A percentile compares a stretch with the other conserved stretches of the same genome.
Evolutionary conservation across 1,284 basidiomycete species (phyloP).

Genomic region (Erythrobasidium hasegawianum): DNA sequence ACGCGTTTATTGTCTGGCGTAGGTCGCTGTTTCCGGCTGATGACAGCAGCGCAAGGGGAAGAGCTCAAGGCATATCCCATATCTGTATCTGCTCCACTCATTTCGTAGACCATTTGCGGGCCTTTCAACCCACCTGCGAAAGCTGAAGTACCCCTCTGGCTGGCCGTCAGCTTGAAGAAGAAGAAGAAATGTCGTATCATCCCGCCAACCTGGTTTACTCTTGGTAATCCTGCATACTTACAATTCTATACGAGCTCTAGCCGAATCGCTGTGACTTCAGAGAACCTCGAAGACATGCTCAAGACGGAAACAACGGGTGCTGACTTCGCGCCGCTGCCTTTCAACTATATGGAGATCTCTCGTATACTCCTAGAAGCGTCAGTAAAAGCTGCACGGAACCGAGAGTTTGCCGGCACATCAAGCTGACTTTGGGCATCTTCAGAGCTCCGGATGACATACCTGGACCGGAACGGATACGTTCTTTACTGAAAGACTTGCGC

Average conservation of each 20-base stretch:
- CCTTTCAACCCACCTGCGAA: constrained; percentile 84
- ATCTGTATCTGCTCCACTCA: background rate
- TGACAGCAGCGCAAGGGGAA: background rate
- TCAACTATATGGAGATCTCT: constrained; percentile 80
- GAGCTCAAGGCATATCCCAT: background rate
- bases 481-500: constrained; percentile 84
- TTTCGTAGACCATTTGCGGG: constrained; percentile 53
- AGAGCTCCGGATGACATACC: constrained; percentile 88
- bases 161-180: constrained; percentile 84
- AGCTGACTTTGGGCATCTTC: background rate
- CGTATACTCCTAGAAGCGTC: constrained; percentile 87
- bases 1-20: constrained; percentile 33
- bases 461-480: constrained; percentile 72
- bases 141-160: constrained; percentile 83
- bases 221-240: constrained; percentile 60
- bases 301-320: constrained; percentile 45
- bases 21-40: background rate
- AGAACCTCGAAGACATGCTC: constrained; percentile 64
- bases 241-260: background rate
- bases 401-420: background rate
- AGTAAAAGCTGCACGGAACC: constrained; percentile 46
- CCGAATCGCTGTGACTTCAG: constrained; percentile 51
- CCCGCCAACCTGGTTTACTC: constrained; percentile 78
- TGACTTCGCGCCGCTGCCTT: constrained; percentile 51
- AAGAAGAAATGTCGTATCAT: constrained; percentile 92